Conservation (phyloP, 345 rosid genomes). For the Brassica carinata region DNA sequence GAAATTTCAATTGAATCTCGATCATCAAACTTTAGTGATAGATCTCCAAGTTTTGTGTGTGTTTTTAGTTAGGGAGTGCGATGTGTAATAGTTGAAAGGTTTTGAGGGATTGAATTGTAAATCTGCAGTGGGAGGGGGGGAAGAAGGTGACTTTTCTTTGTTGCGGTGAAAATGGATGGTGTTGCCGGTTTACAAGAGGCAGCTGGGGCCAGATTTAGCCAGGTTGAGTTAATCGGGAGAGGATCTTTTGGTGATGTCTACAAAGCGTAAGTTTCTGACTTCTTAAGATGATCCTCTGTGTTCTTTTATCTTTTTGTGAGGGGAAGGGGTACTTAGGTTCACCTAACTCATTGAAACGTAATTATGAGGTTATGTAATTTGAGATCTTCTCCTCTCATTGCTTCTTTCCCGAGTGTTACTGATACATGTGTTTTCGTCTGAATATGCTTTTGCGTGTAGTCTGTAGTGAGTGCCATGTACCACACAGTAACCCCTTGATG, state of each 20-base stretch:
- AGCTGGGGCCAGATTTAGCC: constrained; percentile 75
- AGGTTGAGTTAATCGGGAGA: constrained; percentile 85
- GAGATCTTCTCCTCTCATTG: neutral
- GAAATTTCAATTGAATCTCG: neutral
- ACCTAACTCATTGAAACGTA: neutral
- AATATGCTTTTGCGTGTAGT: neutral
- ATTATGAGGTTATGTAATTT: neutral
- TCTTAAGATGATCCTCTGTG: no score
- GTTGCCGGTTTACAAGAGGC: constrained; percentile 79
- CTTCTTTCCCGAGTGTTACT: neutral
- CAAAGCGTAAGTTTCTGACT: constrained; percentile 67
- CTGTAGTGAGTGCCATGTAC: no score
- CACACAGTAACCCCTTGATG: no score
- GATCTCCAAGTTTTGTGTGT: constrained; percentile 21
- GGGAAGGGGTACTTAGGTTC: neutral
- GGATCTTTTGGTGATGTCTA: constrained; percentile 98
- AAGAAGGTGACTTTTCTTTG: neutral
- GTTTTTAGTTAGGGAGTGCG: constrained; percentile 19
- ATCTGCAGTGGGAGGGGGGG: constrained; percentile 16
- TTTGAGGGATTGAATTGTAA: constrained; percentile 20
- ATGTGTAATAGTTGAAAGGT: constrained; percentile 33
- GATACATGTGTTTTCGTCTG: neutral
- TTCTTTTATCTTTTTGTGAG: neutral
- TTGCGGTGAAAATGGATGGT: constrained; percentile 62
- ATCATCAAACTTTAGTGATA: constrained; percentile 7